Conservation (phyloP, 1,284 basidiomycete species). For the Inonotus obliquus region DNA sequence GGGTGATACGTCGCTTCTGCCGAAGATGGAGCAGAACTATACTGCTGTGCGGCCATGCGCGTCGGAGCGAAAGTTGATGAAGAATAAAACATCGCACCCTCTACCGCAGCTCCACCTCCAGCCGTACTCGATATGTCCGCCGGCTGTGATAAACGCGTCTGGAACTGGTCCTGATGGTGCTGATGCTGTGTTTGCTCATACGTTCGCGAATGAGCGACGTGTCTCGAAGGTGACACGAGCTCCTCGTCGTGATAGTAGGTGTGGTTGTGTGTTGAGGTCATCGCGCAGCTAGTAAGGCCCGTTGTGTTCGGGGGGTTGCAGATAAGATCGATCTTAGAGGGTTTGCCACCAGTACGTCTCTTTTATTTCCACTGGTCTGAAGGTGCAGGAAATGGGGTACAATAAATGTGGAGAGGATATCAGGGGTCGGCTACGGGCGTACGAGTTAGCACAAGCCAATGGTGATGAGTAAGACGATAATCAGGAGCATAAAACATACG, state of each 20-base stretch:
- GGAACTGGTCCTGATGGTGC: constrained; percentile 3
- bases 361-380: neutral
- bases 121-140: neutral
- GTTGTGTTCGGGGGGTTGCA: neutral
- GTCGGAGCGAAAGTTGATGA: constrained; percentile 7
- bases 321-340: neutral
- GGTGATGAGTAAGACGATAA: neutral
- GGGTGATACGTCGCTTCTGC: neutral
- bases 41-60: constrained; percentile 10
- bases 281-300: constrained; percentile 6
- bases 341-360: neutral
- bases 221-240: neutral
- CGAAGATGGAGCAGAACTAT: constrained; percentile 3
- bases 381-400: neutral
- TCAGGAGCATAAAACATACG: neutral
- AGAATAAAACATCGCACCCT: constrained; percentile 4
- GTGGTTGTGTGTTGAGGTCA: neutral
- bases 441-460: neutral
- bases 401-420: neutral
- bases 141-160: neutral
- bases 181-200: neutral
- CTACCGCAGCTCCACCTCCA: neutral
- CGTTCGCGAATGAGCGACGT: neutral
- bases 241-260: neutral
- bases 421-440: neutral